Percentiles rank a stretch among this genome's conserved stretches.
phyloP scores from a whole-genome alignment of 2,329 filamentous ascomycete genomes.

The Cladosporium sp. region DNA sequence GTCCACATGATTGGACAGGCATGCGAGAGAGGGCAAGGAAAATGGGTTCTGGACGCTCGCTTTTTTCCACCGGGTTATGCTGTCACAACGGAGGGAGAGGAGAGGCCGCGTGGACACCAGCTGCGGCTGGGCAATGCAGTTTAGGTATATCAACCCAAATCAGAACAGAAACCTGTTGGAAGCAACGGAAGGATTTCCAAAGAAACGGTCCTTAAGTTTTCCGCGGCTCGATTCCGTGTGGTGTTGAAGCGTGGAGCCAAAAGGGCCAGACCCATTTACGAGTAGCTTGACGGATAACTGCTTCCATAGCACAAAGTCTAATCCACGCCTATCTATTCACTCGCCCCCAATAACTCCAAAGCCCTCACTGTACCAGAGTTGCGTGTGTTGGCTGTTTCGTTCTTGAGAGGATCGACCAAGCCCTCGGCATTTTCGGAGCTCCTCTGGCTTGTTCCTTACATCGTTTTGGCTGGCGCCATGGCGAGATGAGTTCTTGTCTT shows the following conservation, averaged over 20 bases:
- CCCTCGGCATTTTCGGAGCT: not conserved
- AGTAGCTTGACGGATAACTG: slow-evolving; percentile 6
- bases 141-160: no score
- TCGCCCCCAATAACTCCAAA: no score
- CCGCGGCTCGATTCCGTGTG: not conserved
- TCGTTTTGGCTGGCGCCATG: not conserved
- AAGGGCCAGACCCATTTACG: not conserved
- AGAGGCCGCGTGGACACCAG: not conserved
- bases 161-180: not conserved
- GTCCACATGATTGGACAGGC: not conserved
- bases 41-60: not conserved
- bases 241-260: not conserved
- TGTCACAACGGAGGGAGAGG: not conserved
- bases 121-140: not conserved
- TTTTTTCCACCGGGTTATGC: not conserved
- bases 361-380: no score
- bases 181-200: not conserved
- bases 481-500: not conserved
- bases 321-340: not conserved
- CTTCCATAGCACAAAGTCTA: slow-evolving; percentile 4
- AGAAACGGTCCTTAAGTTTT: not conserved
- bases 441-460: not conserved
- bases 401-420: not conserved
- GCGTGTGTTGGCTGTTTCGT: no score
- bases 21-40: not conserved